A percentile compares a stretch with the other conserved stretches of the same genome.
Conservation (phyloP, 768 basidiomycete genomes). For the Lentinula sp. region DNA sequence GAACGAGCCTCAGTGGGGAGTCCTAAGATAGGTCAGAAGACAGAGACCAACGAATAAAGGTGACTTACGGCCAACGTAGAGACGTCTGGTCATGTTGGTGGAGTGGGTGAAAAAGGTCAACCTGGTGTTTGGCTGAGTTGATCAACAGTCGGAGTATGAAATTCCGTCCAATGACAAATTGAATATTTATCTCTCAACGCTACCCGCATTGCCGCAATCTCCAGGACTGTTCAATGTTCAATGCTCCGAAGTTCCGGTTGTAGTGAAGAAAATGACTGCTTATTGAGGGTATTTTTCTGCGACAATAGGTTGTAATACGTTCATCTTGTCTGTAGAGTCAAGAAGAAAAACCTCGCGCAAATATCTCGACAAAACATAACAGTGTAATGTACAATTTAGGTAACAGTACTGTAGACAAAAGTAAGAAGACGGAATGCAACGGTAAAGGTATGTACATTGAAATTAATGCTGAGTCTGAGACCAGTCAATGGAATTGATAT, state of each 20-base stretch:
- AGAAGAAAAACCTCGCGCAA: too few species aligned
- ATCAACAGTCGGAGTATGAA: slow-evolving; percentile 4
- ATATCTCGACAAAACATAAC: too few species aligned
- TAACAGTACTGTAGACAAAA: not conserved
- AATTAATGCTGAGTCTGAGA: slow-evolving; percentile 69
- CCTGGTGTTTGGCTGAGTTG: not conserved
- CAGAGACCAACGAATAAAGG: not conserved
- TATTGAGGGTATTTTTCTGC: too few species aligned
- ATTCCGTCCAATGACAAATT: not conserved
- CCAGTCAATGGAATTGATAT: slow-evolving; percentile 94
- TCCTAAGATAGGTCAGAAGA: slow-evolving; percentile 36
- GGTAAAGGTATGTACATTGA: slow-evolving; percentile 4
- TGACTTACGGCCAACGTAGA: slow-evolving; percentile 77
- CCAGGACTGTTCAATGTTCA: too few species aligned
- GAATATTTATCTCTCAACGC: too few species aligned
- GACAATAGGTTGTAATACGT: too few species aligned
- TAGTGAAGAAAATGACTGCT: too few species aligned
- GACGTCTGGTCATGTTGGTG: slow-evolving; percentile 65
- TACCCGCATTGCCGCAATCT: too few species aligned
- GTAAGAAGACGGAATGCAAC: not conserved
- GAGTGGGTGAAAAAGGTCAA: slow-evolving; percentile 22
- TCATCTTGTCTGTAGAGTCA: too few species aligned
- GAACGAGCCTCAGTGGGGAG: slow-evolving; percentile 79
- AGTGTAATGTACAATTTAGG: not conserved
- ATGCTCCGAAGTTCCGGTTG: too few species aligned